phyloP scores from a whole-genome alignment of 768 basidiomycete species.

The Suillus alpinus region DNA sequence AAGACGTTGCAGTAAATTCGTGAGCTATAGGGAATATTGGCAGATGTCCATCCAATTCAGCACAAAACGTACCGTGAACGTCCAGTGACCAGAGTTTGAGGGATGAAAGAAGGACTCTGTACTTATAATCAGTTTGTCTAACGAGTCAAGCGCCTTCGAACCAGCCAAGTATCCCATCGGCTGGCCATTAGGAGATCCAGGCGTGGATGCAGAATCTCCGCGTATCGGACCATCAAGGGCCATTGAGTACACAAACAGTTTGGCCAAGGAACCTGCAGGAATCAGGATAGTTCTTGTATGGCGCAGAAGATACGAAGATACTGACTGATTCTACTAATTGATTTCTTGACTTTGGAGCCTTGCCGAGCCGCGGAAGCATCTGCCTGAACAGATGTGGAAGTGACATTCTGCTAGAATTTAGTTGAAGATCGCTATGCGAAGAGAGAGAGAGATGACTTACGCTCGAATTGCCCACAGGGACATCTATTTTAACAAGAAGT shows the following conservation, averaged over 20 bases:
- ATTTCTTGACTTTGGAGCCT: constrained; percentile 66
- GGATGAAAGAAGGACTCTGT: constrained; percentile 96
- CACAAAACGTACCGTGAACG: constrained; percentile 30
- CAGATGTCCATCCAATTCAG: neutral
- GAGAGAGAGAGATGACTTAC: constrained; percentile 34
- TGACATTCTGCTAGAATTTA: constrained; percentile 46
- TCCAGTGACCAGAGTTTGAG: constrained; percentile 87
- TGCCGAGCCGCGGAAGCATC: constrained; percentile 58
- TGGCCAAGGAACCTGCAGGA: constrained; percentile 67
- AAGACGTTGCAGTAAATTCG: constrained; percentile 78
- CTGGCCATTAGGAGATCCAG: constrained; percentile 42
- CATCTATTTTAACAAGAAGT: constrained; percentile 12
- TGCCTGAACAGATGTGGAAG: constrained; percentile 66
- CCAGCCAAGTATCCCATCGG: constrained; percentile 69
- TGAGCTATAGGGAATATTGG: constrained; percentile 46
- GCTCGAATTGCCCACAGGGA: constrained; percentile 61
- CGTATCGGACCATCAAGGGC: constrained; percentile 71
- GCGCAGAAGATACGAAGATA: neutral
- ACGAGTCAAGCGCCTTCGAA: constrained; percentile 81
- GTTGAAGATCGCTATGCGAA: neutral
- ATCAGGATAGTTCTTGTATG: neutral
- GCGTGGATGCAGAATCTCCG: constrained; percentile 41
- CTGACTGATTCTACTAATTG: constrained; percentile 58
- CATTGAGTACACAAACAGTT: constrained; percentile 87
- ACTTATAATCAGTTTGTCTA: constrained; percentile 86